Evolutionary conservation across 495 filamentous ascomycete species (phyloP).

Genomic region (Glarea lozoyensis): DNA sequence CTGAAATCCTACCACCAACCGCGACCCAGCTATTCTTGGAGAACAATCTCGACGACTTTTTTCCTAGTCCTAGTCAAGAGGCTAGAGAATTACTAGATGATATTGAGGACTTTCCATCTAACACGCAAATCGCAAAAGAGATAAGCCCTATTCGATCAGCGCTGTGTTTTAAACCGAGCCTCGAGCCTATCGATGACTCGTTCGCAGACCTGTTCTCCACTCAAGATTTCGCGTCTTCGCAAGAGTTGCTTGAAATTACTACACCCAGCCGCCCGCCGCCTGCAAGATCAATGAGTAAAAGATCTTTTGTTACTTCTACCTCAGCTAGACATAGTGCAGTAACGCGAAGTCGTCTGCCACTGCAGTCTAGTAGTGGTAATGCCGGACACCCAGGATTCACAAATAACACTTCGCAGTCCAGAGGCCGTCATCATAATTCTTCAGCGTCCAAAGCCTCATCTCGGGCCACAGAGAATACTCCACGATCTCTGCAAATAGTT

Average conservation of each 20-base stretch:
- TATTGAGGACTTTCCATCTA: slow-evolving; percentile 12
- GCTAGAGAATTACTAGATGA: slow-evolving; percentile 33
- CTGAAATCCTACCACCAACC: slow-evolving; percentile 25
- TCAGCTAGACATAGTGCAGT: no score
- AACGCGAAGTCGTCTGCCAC: no score
- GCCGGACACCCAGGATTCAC: no score
- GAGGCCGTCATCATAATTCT: no score
- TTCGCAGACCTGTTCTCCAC: slow-evolving; percentile 31
- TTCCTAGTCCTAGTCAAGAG: slow-evolving; percentile 39
- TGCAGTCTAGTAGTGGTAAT: no score
- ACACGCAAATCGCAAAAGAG: slow-evolving; percentile 18
- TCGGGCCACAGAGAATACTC: no score
- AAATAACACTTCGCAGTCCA: no score
- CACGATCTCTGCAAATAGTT: no score
- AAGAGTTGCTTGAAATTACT: slow-evolving; percentile 37
- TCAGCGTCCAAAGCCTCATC: no score
- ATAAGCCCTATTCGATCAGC: background rate
- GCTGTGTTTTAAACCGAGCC: no score
- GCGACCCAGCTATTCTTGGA: slow-evolving; percentile 37
- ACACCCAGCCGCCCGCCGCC: slow-evolving; percentile 16
- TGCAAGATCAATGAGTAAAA: slow-evolving; percentile 9
- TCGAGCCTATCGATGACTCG: no score
- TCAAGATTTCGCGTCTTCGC: slow-evolving; percentile 38
- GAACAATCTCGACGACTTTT: slow-evolving; percentile 36
- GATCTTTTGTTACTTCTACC: background rate